Percentiles rank a stretch among this genome's conserved stretches.
These are phyloP conservation scores for Mangifera indica DNA, from an alignment of 345 rosid species.

Conservation along the genomic window DNA sequence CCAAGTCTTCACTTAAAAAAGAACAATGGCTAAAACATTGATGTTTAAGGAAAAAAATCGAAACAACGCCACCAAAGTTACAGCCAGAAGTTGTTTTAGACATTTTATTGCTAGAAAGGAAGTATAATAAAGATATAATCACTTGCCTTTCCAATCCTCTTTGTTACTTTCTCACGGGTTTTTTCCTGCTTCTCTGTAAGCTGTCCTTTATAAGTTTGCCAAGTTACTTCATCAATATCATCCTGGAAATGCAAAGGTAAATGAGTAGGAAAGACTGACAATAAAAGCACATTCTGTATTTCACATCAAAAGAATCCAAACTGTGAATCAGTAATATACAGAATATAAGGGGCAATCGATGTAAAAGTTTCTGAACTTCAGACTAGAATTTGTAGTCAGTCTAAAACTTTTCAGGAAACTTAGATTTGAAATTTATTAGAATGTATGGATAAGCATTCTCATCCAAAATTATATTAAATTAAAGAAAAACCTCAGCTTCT, in stretches of 20 bases:
- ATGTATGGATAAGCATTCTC: background rate
- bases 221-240: conserved; percentile 80
- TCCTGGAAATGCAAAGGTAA: conserved; percentile 50
- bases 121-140: conserved; percentile 7
- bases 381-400: background rate
- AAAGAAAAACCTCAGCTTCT: conserved; percentile 74
- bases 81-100: background rate
- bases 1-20: background rate
- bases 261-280: conserved; percentile 1
- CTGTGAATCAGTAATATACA: background rate
- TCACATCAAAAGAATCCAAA: conserved; percentile 1
- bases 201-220: conserved; percentile 94
- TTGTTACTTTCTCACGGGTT: conserved; percentile 79
- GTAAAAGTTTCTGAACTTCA: conserved; percentile 7
- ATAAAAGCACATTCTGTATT: background rate
- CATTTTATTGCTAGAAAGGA: background rate
- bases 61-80: background rate
- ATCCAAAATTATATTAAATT: background rate
- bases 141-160: conserved; percentile 76
- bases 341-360: background rate
- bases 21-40: conserved; percentile 2
- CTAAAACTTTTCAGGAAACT: background rate
- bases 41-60: background rate
- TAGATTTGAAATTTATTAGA: background rate
- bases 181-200: conserved; percentile 97